phyloP scores from a whole-genome alignment of 176 grass and related monocot species.

The Lolium rigidum region DNA sequence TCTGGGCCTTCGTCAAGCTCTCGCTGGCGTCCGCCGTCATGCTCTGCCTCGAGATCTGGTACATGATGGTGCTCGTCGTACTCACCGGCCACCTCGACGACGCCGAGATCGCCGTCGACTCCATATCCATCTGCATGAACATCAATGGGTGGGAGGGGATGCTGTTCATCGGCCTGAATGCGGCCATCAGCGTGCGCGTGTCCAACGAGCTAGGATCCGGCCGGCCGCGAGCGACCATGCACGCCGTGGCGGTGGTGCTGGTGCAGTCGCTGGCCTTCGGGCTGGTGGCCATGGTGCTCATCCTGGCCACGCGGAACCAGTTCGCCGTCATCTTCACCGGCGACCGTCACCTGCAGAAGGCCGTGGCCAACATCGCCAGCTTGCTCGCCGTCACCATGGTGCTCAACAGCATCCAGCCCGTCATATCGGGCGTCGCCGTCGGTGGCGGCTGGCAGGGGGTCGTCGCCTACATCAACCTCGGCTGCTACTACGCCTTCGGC shows the following conservation, averaged over 20 bases:
- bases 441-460: constrained; percentile 81
- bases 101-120: constrained; percentile 85
- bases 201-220: constrained; percentile 89
- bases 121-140: constrained; percentile 97
- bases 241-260: constrained; percentile 73
- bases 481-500: constrained; percentile 82
- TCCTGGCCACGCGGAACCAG: constrained; percentile 44
- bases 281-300: constrained; percentile 50
- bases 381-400: constrained; percentile 85
- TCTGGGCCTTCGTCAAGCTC: constrained; percentile 77
- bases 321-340: constrained; percentile 74
- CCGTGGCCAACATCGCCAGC: constrained; percentile 60
- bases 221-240: constrained; percentile 57
- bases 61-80: constrained; percentile 94
- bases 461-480: constrained; percentile 88
- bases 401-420: constrained; percentile 90
- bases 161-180: constrained; percentile 85
- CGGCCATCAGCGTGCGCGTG: constrained; percentile 86
- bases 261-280: constrained; percentile 71
- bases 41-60: constrained; percentile 94
- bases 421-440: constrained; percentile 84
- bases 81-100: constrained; percentile 86
- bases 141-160: constrained; percentile 90
- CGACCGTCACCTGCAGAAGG: constrained; percentile 62
- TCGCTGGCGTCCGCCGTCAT: constrained; percentile 76